Percentiles rank a stretch among this genome's conserved stretches.
Evolutionary conservation across 164 flowering plant genomes (phyloP).

Genomic region (Echeveria elegans): DNA sequence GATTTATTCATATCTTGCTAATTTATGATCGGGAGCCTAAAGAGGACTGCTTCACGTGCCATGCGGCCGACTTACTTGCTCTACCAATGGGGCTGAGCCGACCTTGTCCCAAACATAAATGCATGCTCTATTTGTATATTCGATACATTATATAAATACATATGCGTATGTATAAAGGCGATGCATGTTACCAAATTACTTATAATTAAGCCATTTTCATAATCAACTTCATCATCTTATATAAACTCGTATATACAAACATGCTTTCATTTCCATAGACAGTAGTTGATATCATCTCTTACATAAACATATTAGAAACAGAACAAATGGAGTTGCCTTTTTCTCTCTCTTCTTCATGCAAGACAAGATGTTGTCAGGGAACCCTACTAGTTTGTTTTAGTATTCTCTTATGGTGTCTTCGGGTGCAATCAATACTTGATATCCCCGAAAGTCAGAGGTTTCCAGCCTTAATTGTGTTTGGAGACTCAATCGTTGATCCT

Average conservation of each 20-base stretch:
- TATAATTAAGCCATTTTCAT: no score
- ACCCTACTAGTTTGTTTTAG: neutral
- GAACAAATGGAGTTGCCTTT: neutral
- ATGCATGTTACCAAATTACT: neutral
- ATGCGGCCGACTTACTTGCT: no score
- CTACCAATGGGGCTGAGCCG: neutral
- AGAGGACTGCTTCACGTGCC: neutral
- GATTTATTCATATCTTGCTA: no score
- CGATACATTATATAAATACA: neutral
- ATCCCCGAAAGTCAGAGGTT: slow-evolving; percentile 14
- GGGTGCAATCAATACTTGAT: neutral
- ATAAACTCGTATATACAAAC: no score
- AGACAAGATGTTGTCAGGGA: neutral
- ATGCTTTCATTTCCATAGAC: neutral
- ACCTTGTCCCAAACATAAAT: neutral
- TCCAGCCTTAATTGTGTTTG: slow-evolving; percentile 31
- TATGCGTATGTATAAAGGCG: neutral
- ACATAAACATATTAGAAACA: neutral
- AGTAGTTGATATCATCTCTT: no score
- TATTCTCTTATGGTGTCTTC: neutral
- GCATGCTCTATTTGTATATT: neutral
- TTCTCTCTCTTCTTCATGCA: neutral
- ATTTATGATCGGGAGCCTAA: neutral
- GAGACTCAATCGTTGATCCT: slow-evolving; percentile 38
- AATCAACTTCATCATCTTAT: no score